phyloP scores from a whole-genome alignment of 441 rosid species.

The Syzygium malaccense region DNA sequence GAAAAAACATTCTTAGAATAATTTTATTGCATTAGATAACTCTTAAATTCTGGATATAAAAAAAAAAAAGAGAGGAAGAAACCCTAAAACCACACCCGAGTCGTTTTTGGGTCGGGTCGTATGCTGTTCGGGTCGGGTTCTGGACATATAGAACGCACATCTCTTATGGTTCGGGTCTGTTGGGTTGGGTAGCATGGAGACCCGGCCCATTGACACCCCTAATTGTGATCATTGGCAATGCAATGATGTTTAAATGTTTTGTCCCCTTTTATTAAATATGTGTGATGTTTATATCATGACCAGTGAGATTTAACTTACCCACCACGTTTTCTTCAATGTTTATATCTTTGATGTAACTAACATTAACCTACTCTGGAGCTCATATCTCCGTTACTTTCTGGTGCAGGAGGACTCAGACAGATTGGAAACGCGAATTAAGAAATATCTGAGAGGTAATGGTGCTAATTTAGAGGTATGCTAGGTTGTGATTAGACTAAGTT shows the following conservation, averaged over 20 bases:
- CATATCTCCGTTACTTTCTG: background rate
- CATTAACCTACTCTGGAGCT: background rate
- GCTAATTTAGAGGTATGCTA: conserved; percentile 63
- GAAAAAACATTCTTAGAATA: background rate
- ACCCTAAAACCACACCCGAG: too few relatives aligned
- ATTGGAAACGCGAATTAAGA: conserved; percentile 47
- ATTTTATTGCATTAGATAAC: background rate
- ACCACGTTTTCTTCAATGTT: too few relatives aligned
- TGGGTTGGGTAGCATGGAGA: too few relatives aligned
- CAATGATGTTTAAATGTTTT: background rate
- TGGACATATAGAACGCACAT: too few relatives aligned
- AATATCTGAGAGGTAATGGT: conserved; percentile 76
- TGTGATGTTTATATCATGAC: background rate
- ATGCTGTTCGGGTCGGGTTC: too few relatives aligned
- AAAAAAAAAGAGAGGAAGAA: too few relatives aligned
- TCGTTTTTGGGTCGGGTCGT: too few relatives aligned
- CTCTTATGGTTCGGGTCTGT: too few relatives aligned
- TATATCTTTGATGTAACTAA: background rate
- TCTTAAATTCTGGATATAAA: too few relatives aligned
- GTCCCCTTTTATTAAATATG: background rate
- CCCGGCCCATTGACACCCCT: too few relatives aligned
- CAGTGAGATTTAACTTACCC: too few relatives aligned
- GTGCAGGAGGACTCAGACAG: conserved; percentile 48
- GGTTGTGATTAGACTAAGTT: background rate
- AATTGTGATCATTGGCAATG: background rate